phyloP scores from a whole-genome alignment of 2,329 filamentous ascomycete genomes.

The Ascochyta koolunga region DNA sequence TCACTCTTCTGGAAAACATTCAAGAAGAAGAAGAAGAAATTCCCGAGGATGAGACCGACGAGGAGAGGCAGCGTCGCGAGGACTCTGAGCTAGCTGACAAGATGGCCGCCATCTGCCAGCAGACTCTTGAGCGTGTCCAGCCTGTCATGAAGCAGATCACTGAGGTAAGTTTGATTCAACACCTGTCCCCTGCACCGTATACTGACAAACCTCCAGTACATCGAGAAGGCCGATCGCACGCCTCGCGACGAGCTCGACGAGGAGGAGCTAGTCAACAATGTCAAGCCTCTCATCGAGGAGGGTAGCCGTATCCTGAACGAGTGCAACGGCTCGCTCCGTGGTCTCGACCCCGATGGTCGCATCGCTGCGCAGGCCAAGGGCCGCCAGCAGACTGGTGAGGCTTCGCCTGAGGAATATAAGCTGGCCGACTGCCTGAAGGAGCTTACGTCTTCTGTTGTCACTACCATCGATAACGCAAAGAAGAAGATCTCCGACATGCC shows the following conservation, averaged over 20 bases:
- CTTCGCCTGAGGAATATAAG: conserved; percentile 80
- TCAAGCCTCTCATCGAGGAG: conserved; percentile 88
- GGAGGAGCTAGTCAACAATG: conserved; percentile 82
- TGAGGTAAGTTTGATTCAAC: conserved; percentile 60
- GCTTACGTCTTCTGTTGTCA: conserved; percentile 78
- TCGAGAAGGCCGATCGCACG: conserved; percentile 79
- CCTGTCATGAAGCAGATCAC: conserved; percentile 87
- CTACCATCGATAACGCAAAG: conserved; percentile 86
- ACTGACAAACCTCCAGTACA: conserved; percentile 61
- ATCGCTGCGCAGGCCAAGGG: conserved; percentile 87
- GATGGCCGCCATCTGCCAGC: conserved; percentile 74
- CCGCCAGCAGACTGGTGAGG: conserved; percentile 74
- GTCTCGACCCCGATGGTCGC: conserved; percentile 84
- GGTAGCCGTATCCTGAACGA: conserved; percentile 81
- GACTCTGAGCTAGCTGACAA: conserved; percentile 79
- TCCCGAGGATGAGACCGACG: conserved; percentile 59
- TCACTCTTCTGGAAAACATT: conserved; percentile 66
- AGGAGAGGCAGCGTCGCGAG: conserved; percentile 56
- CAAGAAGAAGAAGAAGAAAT: conserved; percentile 63
- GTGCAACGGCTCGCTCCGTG: conserved; percentile 84
- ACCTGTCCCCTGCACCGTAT: background rate
- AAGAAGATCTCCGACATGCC: conserved; percentile 90
- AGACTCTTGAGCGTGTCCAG: conserved; percentile 82
- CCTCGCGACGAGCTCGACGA: conserved; percentile 89
- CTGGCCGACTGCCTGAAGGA: conserved; percentile 87